Evolutionary conservation across 768 basidiomycete genomes (phyloP).

Genomic region (Suillus sp.): DNA sequence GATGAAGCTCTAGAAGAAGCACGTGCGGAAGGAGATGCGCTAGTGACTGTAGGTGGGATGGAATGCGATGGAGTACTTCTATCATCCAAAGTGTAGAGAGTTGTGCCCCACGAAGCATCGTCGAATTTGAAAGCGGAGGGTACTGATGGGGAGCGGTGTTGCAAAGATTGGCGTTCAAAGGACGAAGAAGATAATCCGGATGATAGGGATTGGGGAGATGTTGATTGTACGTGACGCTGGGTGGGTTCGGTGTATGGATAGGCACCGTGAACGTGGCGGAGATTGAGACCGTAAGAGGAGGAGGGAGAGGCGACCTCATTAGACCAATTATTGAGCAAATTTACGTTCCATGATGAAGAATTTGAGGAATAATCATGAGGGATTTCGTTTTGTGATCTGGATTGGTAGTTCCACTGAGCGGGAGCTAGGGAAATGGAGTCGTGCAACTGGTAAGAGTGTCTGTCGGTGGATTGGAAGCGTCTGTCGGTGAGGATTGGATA

Average conservation of each 20-base stretch:
- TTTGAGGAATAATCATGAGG: conserved; percentile 18
- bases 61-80: conserved; percentile 37
- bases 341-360: conserved; percentile 24
- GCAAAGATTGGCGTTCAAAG: conserved; percentile 15
- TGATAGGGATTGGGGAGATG: conserved; percentile 20
- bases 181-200: conserved; percentile 23
- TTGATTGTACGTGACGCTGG: conserved; percentile 21
- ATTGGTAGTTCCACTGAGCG: conserved; percentile 29
- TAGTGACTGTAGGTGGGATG: conserved; percentile 34
- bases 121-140: conserved; percentile 23
- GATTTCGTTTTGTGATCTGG: conserved; percentile 26
- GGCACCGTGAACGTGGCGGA: conserved; percentile 25
- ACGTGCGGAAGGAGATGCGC: conserved; percentile 38
- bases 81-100: conserved; percentile 37
- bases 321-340: conserved; percentile 17
- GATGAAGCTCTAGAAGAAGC: conserved; percentile 37
- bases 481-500: conserved; percentile 35
- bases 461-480: conserved; percentile 33
- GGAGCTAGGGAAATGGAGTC: conserved; percentile 25
- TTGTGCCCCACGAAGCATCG: conserved; percentile 30
- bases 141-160: conserved; percentile 23
- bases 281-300: conserved; percentile 19
- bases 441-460: conserved; percentile 25
- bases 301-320: conserved; percentile 24
- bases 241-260: conserved; percentile 21